Percentiles rank a stretch among this genome's conserved stretches.
These are phyloP conservation scores for Chionographis japonica DNA, from an alignment of 106 monocot genomes.

Conservation along the genomic window DNA sequence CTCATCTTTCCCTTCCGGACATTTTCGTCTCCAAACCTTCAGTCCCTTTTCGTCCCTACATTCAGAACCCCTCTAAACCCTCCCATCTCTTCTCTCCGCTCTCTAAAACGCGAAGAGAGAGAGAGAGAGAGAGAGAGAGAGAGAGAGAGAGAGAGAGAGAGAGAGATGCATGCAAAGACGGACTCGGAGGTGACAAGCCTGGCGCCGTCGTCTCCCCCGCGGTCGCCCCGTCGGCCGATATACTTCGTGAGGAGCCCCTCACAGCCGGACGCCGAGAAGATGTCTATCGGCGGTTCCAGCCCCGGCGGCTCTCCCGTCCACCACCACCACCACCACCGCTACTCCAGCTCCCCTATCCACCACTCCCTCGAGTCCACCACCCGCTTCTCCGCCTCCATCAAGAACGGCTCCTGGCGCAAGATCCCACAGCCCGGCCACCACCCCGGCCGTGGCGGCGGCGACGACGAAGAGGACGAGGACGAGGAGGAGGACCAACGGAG, in stretches of 20 bases:
- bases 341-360: constrained; percentile 44
- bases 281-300: constrained; percentile 44
- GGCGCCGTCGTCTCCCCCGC: constrained; percentile 76
- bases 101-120: background rate
- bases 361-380: constrained; percentile 80
- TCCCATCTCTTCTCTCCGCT: no score
- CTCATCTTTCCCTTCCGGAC: no score
- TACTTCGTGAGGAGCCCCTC: constrained; percentile 92
- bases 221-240: constrained; percentile 67
- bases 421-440: constrained; percentile 10
- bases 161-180: constrained; percentile 54
- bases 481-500: background rate
- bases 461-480: constrained; percentile 15
- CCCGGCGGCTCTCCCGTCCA: constrained; percentile 49
- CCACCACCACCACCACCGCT: constrained; percentile 48
- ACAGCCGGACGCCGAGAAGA: constrained; percentile 46
- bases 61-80: no score
- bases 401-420: constrained; percentile 44
- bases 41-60: no score
- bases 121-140: background rate
- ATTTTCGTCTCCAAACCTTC: no score
- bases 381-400: constrained; percentile 69
- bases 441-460: constrained; percentile 13
- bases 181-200: constrained; percentile 95
- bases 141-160: constrained; percentile 7